Evolutionary conservation across 164 flowering plant species (phyloP).

Genomic region (Dillenia suffruticosa): DNA sequence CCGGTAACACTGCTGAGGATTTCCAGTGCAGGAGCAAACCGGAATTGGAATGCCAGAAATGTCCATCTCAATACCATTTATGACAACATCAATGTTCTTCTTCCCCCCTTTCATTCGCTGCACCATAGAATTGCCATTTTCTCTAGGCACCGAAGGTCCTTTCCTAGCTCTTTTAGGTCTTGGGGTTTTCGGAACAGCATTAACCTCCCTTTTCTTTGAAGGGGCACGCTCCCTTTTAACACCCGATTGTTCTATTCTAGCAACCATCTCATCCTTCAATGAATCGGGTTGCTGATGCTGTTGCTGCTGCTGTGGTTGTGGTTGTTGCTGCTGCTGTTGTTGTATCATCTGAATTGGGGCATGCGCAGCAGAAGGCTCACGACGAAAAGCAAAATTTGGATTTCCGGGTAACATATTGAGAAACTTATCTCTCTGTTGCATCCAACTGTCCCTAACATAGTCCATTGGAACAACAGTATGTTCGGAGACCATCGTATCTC

Average conservation of each 20-base stretch:
- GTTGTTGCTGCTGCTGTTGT: constrained; percentile 1
- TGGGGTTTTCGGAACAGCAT: constrained; percentile 12
- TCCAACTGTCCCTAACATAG: constrained; percentile 40
- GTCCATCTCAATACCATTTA: constrained; percentile 21
- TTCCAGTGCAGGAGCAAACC: constrained; percentile 23
- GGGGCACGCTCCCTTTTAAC: constrained; percentile 3
- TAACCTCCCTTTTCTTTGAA: constrained; percentile 10
- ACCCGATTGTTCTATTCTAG: constrained; percentile 2
- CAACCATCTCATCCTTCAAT: constrained; percentile 5
- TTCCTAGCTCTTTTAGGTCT: constrained; percentile 13
- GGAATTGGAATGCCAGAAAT: constrained; percentile 19
- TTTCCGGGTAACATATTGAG: constrained; percentile 36
- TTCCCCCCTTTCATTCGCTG: constrained; percentile 8
- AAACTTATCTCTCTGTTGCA: constrained; percentile 35
- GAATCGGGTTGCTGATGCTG: constrained; percentile 10
- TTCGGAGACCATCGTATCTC: constrained; percentile 34
- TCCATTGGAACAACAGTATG: constrained; percentile 32
- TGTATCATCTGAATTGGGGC: background rate
- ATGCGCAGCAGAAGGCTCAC: constrained; percentile 24
- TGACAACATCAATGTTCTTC: constrained; percentile 13
- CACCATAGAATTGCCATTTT: constrained; percentile 6
- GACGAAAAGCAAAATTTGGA: constrained; percentile 24
- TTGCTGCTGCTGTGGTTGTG: constrained; percentile 9
- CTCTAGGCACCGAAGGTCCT: constrained; percentile 1
- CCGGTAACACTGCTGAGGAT: constrained; percentile 20